Base-by-base conservation (phyloP, 1,284 basidiomycete genomes). In the Moesziomyces parantarcticus region DNA sequence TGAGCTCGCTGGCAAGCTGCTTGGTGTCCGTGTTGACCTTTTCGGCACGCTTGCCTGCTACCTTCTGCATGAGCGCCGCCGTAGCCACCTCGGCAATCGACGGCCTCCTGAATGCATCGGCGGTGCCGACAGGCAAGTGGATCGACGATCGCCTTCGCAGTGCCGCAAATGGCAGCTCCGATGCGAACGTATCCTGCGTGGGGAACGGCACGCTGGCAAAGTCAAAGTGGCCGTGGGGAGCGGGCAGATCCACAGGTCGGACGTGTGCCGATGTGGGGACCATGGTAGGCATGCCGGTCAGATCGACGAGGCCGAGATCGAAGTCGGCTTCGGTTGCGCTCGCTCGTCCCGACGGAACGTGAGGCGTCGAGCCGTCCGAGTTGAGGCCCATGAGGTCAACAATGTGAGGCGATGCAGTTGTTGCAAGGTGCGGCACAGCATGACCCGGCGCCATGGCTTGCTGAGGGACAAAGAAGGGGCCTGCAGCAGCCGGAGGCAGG, bases 251-350 rank as follows among this genome's bases (percentile, higher is more conserved):
- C 21, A 74, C 44, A 3, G 65, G 71, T 26, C 71, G 65, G 34
- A 74, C 71, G n/a, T 74, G 71, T 1, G 71, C 71, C 49, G 71
- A 74, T 2, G 71, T 74, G n/a, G 71, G 71, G 5, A 69, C 65
- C n/a, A 64, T 48, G 9, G 58, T 61, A 0, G 60, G 71, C 25
- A 59, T 25, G n/a, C 48, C 52, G 6, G 55, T 21, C 22, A 68
- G 52, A n/a, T 61, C 56, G 29, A 68, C 50, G 18, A 64, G 34
- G 23, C 65, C 58, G 16, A 68, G 23, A 23, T 60, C 40, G 29
- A 67, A 58, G 40, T 69, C 71, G 21, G 71, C 61, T 16, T 68
- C 58, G 26, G 53, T 58, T 7, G 65, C 65, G 39, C 64, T 73
- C 1, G 57, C 64, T 22, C 58, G 46, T 13, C 62, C 54, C 9